These are phyloP conservation scores for Aspergillus phoenicis DNA, from an alignment of 2,329 filamentous ascomycete genomes.

Conservation along the genomic window DNA sequence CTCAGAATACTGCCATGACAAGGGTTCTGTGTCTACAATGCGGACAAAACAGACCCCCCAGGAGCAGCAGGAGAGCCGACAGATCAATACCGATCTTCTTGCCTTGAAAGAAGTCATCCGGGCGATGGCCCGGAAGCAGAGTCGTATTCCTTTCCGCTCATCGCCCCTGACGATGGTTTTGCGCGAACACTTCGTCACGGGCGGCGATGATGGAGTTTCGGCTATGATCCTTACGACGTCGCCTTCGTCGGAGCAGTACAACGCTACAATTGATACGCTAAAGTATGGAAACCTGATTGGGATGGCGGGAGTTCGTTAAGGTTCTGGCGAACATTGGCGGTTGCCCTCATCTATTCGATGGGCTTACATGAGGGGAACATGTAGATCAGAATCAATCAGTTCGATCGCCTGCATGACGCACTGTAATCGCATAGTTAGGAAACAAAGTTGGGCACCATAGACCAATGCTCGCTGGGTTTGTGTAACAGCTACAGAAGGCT, in stretches of 20 bases:
- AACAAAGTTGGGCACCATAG: too few species aligned
- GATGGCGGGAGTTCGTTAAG: slow-evolving; percentile 18
- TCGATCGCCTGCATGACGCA: too few species aligned
- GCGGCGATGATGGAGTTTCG: slow-evolving; percentile 24
- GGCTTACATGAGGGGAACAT: too few species aligned
- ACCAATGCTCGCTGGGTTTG: too few species aligned
- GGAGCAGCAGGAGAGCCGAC: slow-evolving; percentile 45
- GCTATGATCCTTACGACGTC: slow-evolving; percentile 47
- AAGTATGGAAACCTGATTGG: slow-evolving; percentile 49
- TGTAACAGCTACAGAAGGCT: too few species aligned
- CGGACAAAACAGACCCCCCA: slow-evolving; percentile 37
- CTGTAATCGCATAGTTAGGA: too few species aligned
- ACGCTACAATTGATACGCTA: slow-evolving; percentile 48
- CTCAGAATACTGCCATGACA: slow-evolving; percentile 46
- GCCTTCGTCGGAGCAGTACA: slow-evolving; percentile 38
- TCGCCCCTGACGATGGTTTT: slow-evolving; percentile 50
- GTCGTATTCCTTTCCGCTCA: slow-evolving; percentile 46
- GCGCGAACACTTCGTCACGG: slow-evolving; percentile 40
- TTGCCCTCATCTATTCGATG: too few species aligned
- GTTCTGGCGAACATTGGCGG: too few species aligned
- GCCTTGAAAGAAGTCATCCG: slow-evolving; percentile 53
- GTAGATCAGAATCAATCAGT: too few species aligned
- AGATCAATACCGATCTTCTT: slow-evolving; percentile 52
- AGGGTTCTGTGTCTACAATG: slow-evolving; percentile 1
- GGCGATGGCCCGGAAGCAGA: slow-evolving; percentile 38